Percentiles rank a stretch among this genome's conserved stretches.
phyloP scores from a whole-genome alignment of 495 filamentous ascomycete species.

The Pyrenula aspistea region DNA sequence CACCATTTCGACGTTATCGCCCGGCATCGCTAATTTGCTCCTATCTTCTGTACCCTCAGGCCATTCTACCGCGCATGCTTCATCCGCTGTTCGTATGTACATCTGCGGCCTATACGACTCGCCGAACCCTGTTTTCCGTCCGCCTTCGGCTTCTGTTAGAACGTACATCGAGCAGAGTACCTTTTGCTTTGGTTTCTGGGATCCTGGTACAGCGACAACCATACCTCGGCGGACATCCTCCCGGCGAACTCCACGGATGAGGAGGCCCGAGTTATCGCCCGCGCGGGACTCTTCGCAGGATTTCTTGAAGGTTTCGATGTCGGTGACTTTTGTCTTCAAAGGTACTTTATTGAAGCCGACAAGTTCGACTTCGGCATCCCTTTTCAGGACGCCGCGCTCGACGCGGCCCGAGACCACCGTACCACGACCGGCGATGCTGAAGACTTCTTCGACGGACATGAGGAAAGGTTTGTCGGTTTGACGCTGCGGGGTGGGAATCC shows the following conservation, averaged over 20 bases:
- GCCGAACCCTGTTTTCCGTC: constrained; percentile 85
- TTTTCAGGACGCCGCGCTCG: constrained; percentile 87
- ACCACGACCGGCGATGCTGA: constrained; percentile 94
- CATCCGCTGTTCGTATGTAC: constrained; percentile 87
- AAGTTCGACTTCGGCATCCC: constrained; percentile 85
- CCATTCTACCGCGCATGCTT: constrained; percentile 70
- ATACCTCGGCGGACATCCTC: constrained; percentile 92
- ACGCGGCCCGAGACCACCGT: constrained; percentile 95
- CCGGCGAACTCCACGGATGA: constrained; percentile 86
- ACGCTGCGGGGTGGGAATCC: constrained; percentile 91
- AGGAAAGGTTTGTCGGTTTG: constrained; percentile 94
- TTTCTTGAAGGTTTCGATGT: constrained; percentile 99
- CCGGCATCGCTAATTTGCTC: constrained; percentile 79
- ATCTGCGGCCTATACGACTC: constrained; percentile 93
- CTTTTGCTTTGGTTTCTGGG: constrained; percentile 68
- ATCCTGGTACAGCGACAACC: constrained; percentile 72
- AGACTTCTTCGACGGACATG: constrained; percentile 97
- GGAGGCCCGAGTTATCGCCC: constrained; percentile 96
- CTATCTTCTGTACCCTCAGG: constrained; percentile 62
- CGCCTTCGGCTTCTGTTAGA: constrained; percentile 93
- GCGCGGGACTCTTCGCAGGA: constrained; percentile 86
- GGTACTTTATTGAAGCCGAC: constrained; percentile 62
- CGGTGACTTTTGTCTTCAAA: constrained; percentile 97
- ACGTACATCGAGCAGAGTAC: constrained; percentile 95
- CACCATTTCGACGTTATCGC: constrained; percentile 96